Evolutionary conservation across 202 grass and related monocot species (phyloP).

Genomic region (Digitaria exilis): DNA sequence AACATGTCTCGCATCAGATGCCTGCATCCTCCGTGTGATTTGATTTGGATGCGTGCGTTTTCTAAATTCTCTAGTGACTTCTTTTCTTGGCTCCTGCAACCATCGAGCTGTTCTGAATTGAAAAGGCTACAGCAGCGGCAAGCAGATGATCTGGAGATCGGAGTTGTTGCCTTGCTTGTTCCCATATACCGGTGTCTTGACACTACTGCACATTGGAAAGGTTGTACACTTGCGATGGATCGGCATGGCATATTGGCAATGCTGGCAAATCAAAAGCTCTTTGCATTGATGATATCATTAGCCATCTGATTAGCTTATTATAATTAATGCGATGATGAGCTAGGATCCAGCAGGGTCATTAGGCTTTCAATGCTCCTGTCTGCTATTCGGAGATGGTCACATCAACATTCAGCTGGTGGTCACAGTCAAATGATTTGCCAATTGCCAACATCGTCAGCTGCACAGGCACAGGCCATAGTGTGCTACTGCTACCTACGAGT

Average conservation of each 20-base stretch:
- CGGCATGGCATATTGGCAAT: neutral
- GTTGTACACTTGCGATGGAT: neutral
- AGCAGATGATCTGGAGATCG: neutral
- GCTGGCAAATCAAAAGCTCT: too few relatives aligned
- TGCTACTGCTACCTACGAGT: conserved; percentile 1
- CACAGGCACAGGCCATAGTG: conserved; percentile 21
- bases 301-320: neutral
- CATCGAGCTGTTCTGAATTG: conserved; percentile 21
- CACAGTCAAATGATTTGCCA: conserved; percentile 42
- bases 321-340: too few relatives aligned
- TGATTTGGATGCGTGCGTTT: conserved; percentile 9
- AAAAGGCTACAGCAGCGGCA: conserved; percentile 16
- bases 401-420: conserved; percentile 4
- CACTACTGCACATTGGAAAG: neutral
- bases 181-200: conserved; percentile 1
- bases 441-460: conserved; percentile 33
- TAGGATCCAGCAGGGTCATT: neutral
- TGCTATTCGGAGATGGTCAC: conserved; percentile 33
- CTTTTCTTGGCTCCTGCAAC: neutral
- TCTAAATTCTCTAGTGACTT: neutral
- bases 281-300: neutral
- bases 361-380: conserved; percentile 12
- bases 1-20: neutral
- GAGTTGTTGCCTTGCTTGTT: conserved; percentile 3
- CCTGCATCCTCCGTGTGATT: too few relatives aligned